These are phyloP conservation scores for Vararia minispora DNA, from an alignment of 768 basidiomycete species.

Conservation along the genomic window DNA sequence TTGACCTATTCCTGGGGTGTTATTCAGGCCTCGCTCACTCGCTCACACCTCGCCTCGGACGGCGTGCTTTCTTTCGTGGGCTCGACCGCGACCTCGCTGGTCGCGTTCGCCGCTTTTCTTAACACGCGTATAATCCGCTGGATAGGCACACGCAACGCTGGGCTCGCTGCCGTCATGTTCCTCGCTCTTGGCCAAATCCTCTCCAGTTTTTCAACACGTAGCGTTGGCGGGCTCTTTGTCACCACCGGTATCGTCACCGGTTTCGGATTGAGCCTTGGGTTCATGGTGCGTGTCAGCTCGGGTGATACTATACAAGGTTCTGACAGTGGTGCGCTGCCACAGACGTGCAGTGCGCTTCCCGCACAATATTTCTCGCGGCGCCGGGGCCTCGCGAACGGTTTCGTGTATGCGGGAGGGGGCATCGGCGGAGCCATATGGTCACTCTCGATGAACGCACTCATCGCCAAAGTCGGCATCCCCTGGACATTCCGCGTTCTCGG, in stretches of 20 bases:
- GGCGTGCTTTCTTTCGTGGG: conserved; percentile 23
- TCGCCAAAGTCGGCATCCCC: conserved; percentile 18
- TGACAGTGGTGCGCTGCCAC: neutral
- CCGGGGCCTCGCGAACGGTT: conserved; percentile 23
- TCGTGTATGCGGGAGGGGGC: conserved; percentile 23
- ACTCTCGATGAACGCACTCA: conserved; percentile 19
- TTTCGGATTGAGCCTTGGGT: conserved; percentile 18
- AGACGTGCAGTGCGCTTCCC: conserved; percentile 23
- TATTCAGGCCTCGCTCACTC: conserved; percentile 21
- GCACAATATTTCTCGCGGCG: conserved; percentile 24
- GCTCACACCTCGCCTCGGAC: conserved; percentile 16
- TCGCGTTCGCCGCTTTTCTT: conserved; percentile 20
- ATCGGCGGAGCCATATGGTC: conserved; percentile 23
- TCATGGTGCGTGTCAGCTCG: conserved; percentile 12
- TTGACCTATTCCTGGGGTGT: conserved; percentile 21
- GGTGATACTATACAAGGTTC: neutral
- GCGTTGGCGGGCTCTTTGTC: conserved; percentile 18
- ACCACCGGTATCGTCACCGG: conserved; percentile 22
- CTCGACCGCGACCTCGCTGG: conserved; percentile 19
- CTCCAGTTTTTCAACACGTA: conserved; percentile 16
- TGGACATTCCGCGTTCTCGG: conserved; percentile 25
- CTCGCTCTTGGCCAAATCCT: conserved; percentile 21
- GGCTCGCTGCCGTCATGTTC: conserved; percentile 19
- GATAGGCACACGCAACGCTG: conserved; percentile 21
- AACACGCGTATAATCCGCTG: conserved; percentile 21